These are phyloP conservation scores for Lipomyces yamadae DNA, from an alignment of 805 yeast genomes.

Conservation along the genomic window DNA sequence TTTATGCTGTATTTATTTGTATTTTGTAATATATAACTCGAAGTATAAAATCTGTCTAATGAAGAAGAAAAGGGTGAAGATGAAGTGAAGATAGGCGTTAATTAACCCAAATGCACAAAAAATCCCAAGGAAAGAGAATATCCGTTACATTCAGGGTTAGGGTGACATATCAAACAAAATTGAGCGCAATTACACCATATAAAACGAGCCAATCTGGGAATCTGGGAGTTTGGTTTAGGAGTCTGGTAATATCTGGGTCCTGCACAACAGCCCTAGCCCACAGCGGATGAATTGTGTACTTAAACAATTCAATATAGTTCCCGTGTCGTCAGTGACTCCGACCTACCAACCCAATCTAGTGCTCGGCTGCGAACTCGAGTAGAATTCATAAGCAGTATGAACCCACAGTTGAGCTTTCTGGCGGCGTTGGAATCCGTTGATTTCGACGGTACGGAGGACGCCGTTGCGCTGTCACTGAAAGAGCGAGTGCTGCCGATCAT, in stretches of 20 bases:
- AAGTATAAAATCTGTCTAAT: background rate
- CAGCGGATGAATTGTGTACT: background rate
- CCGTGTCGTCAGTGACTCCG: background rate
- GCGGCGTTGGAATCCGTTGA: constrained; percentile 14
- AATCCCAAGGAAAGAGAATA: too few relatives aligned
- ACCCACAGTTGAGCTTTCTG: constrained; percentile 17
- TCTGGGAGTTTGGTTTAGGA: too few relatives aligned
- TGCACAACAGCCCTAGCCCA: background rate
- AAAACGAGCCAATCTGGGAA: too few relatives aligned
- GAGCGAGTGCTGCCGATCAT: constrained; percentile 25
- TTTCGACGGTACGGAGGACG: constrained; percentile 2
- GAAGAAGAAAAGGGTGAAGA: too few relatives aligned
- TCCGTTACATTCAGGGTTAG: too few relatives aligned
- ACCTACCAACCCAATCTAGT: background rate
- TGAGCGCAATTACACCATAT: too few relatives aligned
- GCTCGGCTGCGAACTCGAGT: background rate
- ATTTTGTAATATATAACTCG: background rate
- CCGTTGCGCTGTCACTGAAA: constrained; percentile 3
- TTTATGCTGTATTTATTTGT: background rate
- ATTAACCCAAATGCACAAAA: too few relatives aligned
- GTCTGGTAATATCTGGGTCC: too few relatives aligned
- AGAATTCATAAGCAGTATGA: background rate
- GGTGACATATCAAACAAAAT: too few relatives aligned
- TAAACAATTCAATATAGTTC: too few relatives aligned
- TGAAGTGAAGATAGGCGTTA: too few relatives aligned